A percentile compares a stretch with the other conserved stretches of the same genome.
These are phyloP conservation scores for Trebouxia sp. DNA, from an alignment of 139 green algal genomes.

Conservation along the genomic window DNA sequence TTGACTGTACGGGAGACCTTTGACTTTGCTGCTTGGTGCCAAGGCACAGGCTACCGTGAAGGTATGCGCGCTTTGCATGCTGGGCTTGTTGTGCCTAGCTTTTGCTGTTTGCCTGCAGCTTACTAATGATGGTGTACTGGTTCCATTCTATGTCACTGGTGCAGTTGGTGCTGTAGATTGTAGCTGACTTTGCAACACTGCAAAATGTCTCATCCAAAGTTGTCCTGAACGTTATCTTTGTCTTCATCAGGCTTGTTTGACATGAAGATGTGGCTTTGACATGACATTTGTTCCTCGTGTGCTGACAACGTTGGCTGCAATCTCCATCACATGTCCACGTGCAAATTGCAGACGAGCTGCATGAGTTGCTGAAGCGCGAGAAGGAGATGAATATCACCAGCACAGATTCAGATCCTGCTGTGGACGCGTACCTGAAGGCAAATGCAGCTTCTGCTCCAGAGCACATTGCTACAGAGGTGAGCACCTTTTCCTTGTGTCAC, in stretches of 20 bases:
- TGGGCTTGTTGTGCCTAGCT: background rate
- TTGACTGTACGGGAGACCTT: slow-evolving; percentile 56
- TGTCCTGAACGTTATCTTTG: no score
- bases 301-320: no score
- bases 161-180: no score
- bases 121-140: no score
- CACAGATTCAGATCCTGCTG: slow-evolving; percentile 35
- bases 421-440: slow-evolving; percentile 42
- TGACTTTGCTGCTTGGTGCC: slow-evolving; percentile 49
- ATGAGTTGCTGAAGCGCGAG: slow-evolving; percentile 37
- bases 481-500: background rate
- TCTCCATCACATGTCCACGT: no score
- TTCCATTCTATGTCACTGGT: no score
- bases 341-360: slow-evolving; percentile 32
- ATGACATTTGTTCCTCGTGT: no score
- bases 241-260: no score
- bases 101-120: no score
- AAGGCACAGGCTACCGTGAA: slow-evolving; percentile 25
- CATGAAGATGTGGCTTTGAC: no score
- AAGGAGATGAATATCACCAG: slow-evolving; percentile 36
- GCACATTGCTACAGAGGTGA: slow-evolving; percentile 17
- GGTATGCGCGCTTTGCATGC: background rate
- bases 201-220: no score
- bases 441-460: background rate
- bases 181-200: no score